Base-by-base conservation (phyloP, 208 protist genomes). In the Acanthamoeba castellanii region DNA sequence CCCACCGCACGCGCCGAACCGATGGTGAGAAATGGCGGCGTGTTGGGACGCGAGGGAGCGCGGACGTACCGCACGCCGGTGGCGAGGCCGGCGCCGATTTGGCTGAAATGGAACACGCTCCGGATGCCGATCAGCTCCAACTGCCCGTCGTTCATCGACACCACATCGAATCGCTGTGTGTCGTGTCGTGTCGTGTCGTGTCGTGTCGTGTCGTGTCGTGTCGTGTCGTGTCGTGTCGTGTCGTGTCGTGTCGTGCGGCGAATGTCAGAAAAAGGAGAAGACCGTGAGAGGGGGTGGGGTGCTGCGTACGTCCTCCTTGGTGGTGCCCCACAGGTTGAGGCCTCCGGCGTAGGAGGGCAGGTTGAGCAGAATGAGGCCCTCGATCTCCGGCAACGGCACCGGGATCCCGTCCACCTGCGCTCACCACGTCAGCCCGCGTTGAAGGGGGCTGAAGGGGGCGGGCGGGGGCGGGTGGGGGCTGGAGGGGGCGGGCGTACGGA, bases 271-370 rank as follows among this genome's bases (percentile, higher is more conserved):
- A n/a, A n/a, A n/a, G n/a, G n/a, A n/a, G n/a, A n/a, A n/a, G n/a
- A n/a, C n/a, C n/a, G n/a, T n/a, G n/a, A n/a, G n/a, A n/a, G n/a
- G n/a, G n/a, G n/a, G n/a, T n/a, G 37, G 3, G 37, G 37, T 42
- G 37, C 37, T 42, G 42, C 55, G 55, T 93, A 93, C 88, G 18
- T 47, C 66, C 25, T 93, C 88, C 68, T 57, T 74, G 25, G 42
- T 64, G 27, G 68, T 78, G 55, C 88, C 88, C 88, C 88, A 93
- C 9, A 93, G 61, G 37, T 93, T 93, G 27, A 93, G 34, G 37
- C 88, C 88, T 11, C 88, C 88, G 16, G 88, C 88, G 59, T 93
- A 93, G 47, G 55, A 74, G 27, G 88, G 88, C 34, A 93, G 30
- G 68, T 93, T 93, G 37, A 93, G 47, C 13, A 72, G 45, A 11